Evolutionary conservation across 2,329 filamentous ascomycete species (phyloP), one percentile per base, ranked within the genome.

Genomic region (Trichophaea hybrida): DNA sequence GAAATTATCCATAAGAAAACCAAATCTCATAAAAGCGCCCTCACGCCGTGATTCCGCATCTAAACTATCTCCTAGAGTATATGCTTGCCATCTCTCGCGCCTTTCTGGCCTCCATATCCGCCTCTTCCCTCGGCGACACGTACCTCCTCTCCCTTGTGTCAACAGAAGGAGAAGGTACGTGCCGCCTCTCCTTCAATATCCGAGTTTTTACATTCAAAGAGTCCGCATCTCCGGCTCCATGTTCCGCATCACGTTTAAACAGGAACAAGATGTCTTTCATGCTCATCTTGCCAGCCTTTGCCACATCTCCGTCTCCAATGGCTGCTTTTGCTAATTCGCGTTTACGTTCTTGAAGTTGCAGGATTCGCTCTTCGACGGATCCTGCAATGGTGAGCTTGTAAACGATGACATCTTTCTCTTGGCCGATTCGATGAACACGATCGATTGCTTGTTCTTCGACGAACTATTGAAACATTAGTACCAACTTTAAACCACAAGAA

Each of bases 391-490:
- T 95, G 68, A 98, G 81, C 69, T 93, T 94, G 77, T 95, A 98
- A 64, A 98, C 88, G 59, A 91, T 82, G 37, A 98, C 93, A 70
- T 97, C 90, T 44, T 91, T 79, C 1, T 88, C 96, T 73, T 98
- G 93, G 44, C 94, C 97, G 57, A 98, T 84, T n/a, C 93, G 88
- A 71, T 98, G 93, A 32, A 98, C 93, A 58, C 93, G 88, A 73
- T 98, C 93, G 67, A 98, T 98, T 53, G 93, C 93, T 76, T 98
- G 93, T 72, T 98, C 93, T 75, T 98, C 93, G 37, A 98, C 88
- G 70, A 98, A 98, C 80, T 87, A 67, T n/a, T 51, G 46, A 61
- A 31, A 34, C 65, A 64, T 67, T 33, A 58, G 48, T 64, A 65
- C 56, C 66, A 17, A 31, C 8, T n/a, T 48, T 40, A 6, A 46